phyloP scores from a whole-genome alignment of 2,329 filamentous ascomycete genomes.

The Chrysoporthe puriensis region DNA sequence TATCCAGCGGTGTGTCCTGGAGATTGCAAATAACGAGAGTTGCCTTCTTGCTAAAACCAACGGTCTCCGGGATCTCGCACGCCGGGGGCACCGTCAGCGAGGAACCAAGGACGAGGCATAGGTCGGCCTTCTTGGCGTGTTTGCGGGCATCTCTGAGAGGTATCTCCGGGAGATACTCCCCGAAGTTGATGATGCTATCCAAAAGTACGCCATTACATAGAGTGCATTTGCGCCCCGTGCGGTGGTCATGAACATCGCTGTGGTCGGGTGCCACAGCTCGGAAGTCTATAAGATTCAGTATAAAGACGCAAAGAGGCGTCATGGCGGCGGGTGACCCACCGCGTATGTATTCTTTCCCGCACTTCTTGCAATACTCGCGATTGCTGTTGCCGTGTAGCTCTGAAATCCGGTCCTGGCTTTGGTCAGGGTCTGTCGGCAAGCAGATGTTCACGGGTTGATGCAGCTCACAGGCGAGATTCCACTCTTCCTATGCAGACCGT shows the following conservation, averaged over 20 bases:
- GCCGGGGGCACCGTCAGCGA: constrained; percentile 49
- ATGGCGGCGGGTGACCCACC: constrained; percentile 34
- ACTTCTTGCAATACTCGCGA: constrained; percentile 48
- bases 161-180: constrained; percentile 40
- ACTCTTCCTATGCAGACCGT: constrained; percentile 49
- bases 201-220: constrained; percentile 43
- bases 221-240: constrained; percentile 49
- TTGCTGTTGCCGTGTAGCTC: constrained; percentile 54
- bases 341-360: constrained; percentile 50
- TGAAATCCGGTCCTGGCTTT: constrained; percentile 44
- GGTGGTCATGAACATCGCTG: constrained; percentile 48
- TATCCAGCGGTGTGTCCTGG: constrained; percentile 47
- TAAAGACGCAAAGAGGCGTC: background rate
- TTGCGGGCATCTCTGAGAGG: constrained; percentile 39
- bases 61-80: constrained; percentile 44
- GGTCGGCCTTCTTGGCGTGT: constrained; percentile 46
- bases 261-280: constrained; percentile 48
- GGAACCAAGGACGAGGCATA: constrained; percentile 51
- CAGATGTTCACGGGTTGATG: background rate
- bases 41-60: constrained; percentile 36
- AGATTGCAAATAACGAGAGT: constrained; percentile 51
- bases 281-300: constrained; percentile 41
- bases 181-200: constrained; percentile 52
- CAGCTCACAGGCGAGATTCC: constrained; percentile 47
- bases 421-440: background rate